Conservation (phyloP, 768 basidiomycete genomes). For the Tricholoma furcatifolium region DNA sequence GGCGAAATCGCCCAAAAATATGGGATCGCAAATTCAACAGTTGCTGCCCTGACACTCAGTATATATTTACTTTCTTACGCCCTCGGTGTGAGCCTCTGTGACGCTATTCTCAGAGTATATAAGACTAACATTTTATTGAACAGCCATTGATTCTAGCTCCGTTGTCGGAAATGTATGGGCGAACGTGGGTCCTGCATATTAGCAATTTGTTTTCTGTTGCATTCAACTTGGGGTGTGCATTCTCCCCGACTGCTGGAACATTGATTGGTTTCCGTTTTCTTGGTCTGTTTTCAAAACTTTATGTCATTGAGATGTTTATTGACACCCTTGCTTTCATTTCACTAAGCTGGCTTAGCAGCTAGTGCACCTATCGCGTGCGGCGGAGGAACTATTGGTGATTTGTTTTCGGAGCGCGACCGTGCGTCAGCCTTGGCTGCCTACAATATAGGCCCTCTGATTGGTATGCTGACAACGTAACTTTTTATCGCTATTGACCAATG, state of each 20-base stretch:
- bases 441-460: slow-evolving; percentile 61
- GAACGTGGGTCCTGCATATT: slow-evolving; percentile 71
- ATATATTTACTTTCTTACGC: slow-evolving; percentile 72
- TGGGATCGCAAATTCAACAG: slow-evolving; percentile 49
- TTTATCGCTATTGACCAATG: background rate
- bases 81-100: slow-evolving; percentile 43
- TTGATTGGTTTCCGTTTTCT: slow-evolving; percentile 71
- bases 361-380: slow-evolving; percentile 65
- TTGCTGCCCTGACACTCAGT: slow-evolving; percentile 58
- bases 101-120: no score
- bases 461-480: slow-evolving; percentile 20
- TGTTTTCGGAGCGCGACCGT: slow-evolving; percentile 56
- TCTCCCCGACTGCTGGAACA: slow-evolving; percentile 51
- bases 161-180: slow-evolving; percentile 74
- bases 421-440: slow-evolving; percentile 70
- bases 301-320: no score
- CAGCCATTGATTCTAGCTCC: slow-evolving; percentile 65
- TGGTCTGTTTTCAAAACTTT: slow-evolving; percentile 38
- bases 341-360: slow-evolving; percentile 59
- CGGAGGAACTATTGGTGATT: slow-evolving; percentile 63
- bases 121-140: background rate
- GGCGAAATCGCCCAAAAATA: slow-evolving; percentile 54
- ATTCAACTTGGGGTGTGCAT: slow-evolving; percentile 71
- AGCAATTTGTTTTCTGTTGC: slow-evolving; percentile 58
- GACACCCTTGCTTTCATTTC: background rate